Conservation (phyloP, 345 rosid genomes). For the Eucalyptus cloeziana region DNA sequence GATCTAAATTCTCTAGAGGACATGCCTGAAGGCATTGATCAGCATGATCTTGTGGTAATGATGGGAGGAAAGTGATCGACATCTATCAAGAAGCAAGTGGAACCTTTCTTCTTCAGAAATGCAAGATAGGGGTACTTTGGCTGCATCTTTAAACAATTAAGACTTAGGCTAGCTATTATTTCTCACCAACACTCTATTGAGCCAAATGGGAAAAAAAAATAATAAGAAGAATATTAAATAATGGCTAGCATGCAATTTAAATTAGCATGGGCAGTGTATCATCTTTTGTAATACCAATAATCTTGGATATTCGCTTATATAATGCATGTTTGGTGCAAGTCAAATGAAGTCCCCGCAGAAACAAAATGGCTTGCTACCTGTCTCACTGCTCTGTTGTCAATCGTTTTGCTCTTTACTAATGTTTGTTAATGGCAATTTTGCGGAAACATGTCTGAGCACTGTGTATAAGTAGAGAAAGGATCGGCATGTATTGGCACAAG, state of each 20-base stretch:
- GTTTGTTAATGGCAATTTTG: neutral
- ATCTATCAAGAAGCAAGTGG: neutral
- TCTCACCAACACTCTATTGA: neutral
- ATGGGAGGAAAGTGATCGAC: neutral
- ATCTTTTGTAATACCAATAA: neutral
- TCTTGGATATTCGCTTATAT: neutral
- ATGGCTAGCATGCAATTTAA: neutral
- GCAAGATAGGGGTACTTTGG: conserved; percentile 18
- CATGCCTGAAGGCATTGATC: neutral
- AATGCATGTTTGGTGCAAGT: neutral
- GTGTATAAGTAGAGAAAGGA: neutral
- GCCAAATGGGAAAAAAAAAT: neutral
- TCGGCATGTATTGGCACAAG: neutral
- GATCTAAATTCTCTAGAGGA: neutral
- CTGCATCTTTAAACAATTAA: neutral
- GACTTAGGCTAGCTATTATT: neutral
- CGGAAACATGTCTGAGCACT: neutral
- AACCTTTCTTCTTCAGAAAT: conserved; percentile 55
- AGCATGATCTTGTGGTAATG: neutral
- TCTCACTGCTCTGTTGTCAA: neutral
- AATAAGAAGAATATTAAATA: neutral
- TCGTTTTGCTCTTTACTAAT: neutral
- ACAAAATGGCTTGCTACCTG: neutral
- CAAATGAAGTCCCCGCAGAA: neutral
- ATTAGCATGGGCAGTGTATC: neutral